phyloP scores from a whole-genome alignment of 208 protist genomes.

The Acanthamoeba healyi region DNA sequence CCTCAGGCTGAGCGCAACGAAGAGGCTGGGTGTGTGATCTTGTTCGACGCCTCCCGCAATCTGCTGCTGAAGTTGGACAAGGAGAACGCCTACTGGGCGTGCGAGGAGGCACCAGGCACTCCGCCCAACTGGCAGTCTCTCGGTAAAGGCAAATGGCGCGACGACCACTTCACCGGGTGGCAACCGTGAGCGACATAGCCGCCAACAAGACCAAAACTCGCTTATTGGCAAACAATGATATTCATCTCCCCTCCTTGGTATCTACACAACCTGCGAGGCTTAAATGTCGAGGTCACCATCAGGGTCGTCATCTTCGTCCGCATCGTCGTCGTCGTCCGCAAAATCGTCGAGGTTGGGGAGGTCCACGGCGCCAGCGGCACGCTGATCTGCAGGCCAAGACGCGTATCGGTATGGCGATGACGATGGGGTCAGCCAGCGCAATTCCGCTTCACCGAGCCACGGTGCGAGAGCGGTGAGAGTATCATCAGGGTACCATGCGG shows the following conservation, averaged over 20 bases:
- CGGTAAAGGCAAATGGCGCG: not conserved
- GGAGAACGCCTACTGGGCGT: not conserved
- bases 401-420: too few species aligned
- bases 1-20: not conserved
- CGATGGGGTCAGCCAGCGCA: too few species aligned
- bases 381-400: too few species aligned
- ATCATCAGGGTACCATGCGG: not conserved
- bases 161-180: not conserved
- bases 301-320: not conserved
- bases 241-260: too few species aligned
- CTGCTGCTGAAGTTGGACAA: not conserved
- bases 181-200: not conserved
- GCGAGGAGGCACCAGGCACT: not conserved
- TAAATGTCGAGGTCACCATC: not conserved
- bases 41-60: not conserved
- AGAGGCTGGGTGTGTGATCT: not conserved
- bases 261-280: too few species aligned
- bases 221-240: too few species aligned
- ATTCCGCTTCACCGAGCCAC: too few species aligned
- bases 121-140: not conserved
- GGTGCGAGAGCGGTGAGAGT: too few species aligned
- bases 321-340: not conserved
- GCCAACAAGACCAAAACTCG: not conserved
- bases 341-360: not conserved
- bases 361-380: not conserved